Base-by-base conservation (phyloP, 805 yeast species). In the Saccharomycopsis sp. region DNA sequence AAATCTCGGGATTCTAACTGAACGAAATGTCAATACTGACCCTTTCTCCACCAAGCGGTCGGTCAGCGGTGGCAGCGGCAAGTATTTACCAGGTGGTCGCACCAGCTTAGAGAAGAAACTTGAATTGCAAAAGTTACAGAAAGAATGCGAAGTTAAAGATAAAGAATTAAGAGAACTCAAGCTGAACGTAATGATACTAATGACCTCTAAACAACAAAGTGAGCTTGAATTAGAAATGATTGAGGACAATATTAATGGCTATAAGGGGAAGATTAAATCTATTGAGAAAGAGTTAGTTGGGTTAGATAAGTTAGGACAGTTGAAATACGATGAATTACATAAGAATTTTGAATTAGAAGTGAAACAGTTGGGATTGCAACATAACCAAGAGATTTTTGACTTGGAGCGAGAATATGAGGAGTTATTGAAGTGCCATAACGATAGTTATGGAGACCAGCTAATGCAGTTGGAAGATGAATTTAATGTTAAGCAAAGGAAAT, bases 121-220 rank as follows among this genome's bases (percentile, higher is more conserved):
- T 5, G 54, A 36, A 27, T 49, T 53, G 13, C 44, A 48, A n/a
- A 35, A 37, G 48, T 26, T 55, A 1, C 53, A 45, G 14, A 13
- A 22, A 2, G 44, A 51, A 21, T 21, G 47, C 2, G 44, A 49
- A 41, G 38, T 39, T 38, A 57, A 50, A 38, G 54, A 54, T 42
- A 33, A 19, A 41, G 56, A 47, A n/a, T 57, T 54, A 41, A 28
- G 38, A 13, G 55, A 47, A 20, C 50, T 52, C 19, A 54, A 52
- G 21, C 52, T 54, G 4, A 43, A 53, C 17, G 53, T 61, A 1
- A 54, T 59, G 53, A 59, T 64, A 1, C 37, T 60, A 6, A 63
- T 64, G 44, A 69, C 73, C 0, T 64, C 65, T 42, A 62, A 60
- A 27, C 66, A 65, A 6, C 60, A 61, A 20, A 55, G 61, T 24